Base-by-base conservation (phyloP, 129 eudicot species). In the Apium graveolens region DNA sequence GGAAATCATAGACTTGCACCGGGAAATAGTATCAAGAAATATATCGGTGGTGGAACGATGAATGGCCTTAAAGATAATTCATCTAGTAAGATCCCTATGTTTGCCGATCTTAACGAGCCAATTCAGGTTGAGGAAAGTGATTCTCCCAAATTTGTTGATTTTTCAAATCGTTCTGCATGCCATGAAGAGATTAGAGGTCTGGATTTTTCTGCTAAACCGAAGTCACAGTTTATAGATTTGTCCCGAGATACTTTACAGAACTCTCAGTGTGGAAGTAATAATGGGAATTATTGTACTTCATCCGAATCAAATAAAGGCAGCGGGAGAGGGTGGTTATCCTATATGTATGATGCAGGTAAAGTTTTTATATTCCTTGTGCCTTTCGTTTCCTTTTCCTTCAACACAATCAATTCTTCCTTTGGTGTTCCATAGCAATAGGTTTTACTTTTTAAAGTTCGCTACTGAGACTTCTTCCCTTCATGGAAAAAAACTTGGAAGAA, bases 21-120 rank as follows among this genome's bases (percentile, higher is more conserved):
- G 0, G 82, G 75, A 42, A 85, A 60, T 26, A 65, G 73, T 76
- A 66, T 11, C 70, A 81, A 75, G 13, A 62, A 81, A 5, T 69
- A 77, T 46, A 7, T 34, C 27, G 76, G 70, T 41, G 78, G 79
- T 57, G 79, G 24, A 10, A 79, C 73, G 62, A 43, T 12, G 26
- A 60, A 35, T 65, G 39, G 53, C 65, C 80, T 14, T 32, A 71
- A 76, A 85, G 86, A 68, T 69, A 72, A 83, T 81, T 81, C 85
- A 42, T 86, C 90, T 1, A 81, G 48, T 72, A 87, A 83, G 79
- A 81, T 86, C 75, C 77, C 88, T 62, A 85, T 85, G 27, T 84
- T 95, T 86, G 95, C 92, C 49, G 98, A 95, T 85, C 89, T 95
- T 77, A 95, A 95, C 48, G 97, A 95, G 74, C 98, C 98, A 39